Base-by-base conservation (phyloP, 164 flowering plant species). In the Annona squamosa region DNA sequence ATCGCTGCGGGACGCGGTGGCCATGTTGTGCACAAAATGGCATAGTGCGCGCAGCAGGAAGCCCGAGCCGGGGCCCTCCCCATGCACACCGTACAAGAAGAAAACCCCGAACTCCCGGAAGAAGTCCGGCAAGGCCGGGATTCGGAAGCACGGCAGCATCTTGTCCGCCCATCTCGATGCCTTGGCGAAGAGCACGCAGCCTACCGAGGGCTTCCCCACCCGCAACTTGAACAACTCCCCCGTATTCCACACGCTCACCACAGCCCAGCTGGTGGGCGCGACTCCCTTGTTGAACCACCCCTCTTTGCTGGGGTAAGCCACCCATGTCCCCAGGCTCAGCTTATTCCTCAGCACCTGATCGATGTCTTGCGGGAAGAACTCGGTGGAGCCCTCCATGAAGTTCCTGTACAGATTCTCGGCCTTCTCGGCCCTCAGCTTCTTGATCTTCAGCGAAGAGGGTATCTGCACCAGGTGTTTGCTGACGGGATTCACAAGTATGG, bases 181-280 rank as follows among this genome's bases (percentile, higher is more conserved):
- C 67, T 78, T 84, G 0, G 87, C 71, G 63, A 70, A 85, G 2
- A 81, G 17, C 4, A 77, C 62, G 65, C 86, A 84, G 17, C 79
- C 69, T 1, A 78, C 42, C 0, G 92, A 82, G 6, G 86, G 83
- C 56, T 77, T 81, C 64, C 79, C 89, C 1, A 89, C 68, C 70
- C 86, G 77, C 17, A 91, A 72, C 76, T 84, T 89, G 85, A 91
- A 91, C 4, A 86, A n/a, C 3, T 83, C 90, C 41, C 84, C 85
- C 65, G 88, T 81, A 77, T 89, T 89, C 96, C 96, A 91, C 10
- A 89, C 89, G 66, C 96, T 91, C 2, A 89, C 46, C 84, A 91
- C 80, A 5, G 96, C 93, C 93, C 92, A 91, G 67, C 72, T 81
- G 0, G 16, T 65, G 1, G 88, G 89, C 3, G 71, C 41, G 0